Conservation (phyloP, 1,284 basidiomycete genomes). For the Tilletia caries region DNA sequence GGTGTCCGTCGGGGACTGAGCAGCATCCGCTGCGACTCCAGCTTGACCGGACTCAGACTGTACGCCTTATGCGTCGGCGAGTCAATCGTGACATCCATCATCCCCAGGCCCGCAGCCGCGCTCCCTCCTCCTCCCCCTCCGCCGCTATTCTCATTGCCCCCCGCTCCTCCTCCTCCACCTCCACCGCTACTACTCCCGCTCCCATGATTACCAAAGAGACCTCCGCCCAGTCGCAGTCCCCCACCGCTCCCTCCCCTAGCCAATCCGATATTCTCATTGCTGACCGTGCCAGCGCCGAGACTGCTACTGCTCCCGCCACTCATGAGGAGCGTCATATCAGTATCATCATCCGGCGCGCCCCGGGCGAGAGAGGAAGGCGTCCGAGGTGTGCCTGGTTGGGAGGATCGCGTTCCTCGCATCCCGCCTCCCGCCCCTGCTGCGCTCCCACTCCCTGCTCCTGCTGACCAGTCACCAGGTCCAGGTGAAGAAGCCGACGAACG, state of each 20-base stretch:
- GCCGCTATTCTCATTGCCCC: constrained; percentile 25
- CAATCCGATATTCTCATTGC: neutral
- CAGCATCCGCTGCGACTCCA: constrained; percentile 76
- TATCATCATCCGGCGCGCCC: neutral
- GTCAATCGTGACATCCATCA: constrained; percentile 47
- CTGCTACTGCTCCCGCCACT: neutral
- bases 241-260: too few species aligned
- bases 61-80: constrained; percentile 75
- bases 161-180: constrained; percentile 7
- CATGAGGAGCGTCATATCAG: neutral
- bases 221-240: too few species aligned
- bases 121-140: constrained; percentile 30
- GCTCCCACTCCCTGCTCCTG: too few species aligned
- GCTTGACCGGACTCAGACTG: constrained; percentile 82
- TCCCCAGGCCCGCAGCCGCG: neutral
- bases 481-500: neutral
- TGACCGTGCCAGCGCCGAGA: neutral
- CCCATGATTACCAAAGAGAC: too few species aligned
- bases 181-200: neutral
- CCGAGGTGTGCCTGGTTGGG: neutral
- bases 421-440: too few species aligned
- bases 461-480: neutral
- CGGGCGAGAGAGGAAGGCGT: neutral
- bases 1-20: constrained; percentile 77
- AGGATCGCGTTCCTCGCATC: neutral